A percentile compares a stretch with the other conserved stretches of the same genome.
These are phyloP conservation scores for Fistulifera solaris DNA, from an alignment of 108 stramenopile genomes.

Conservation along the genomic window DNA sequence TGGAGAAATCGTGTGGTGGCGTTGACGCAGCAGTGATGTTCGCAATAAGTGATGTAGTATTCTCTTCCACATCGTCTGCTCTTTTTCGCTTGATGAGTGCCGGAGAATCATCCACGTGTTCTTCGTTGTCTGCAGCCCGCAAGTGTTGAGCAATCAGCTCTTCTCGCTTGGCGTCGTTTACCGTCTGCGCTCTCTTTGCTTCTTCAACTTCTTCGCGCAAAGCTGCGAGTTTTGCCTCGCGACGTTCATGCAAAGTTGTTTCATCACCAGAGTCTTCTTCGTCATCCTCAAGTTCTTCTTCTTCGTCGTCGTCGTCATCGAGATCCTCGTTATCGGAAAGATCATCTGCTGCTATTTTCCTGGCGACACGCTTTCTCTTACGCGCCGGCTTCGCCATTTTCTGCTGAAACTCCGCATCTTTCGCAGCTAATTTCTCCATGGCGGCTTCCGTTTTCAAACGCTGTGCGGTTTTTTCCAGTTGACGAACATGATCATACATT, in stretches of 20 bases:
- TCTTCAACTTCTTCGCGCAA: slow-evolving; percentile 39
- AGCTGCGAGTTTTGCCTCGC: slow-evolving; percentile 39
- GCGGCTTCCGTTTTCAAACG: slow-evolving; percentile 61
- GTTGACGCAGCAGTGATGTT: slow-evolving; percentile 45
- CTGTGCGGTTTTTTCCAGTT: slow-evolving; percentile 57
- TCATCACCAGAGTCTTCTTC: slow-evolving; percentile 18
- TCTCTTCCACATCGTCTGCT: slow-evolving; percentile 8
- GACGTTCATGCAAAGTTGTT: slow-evolving; percentile 14
- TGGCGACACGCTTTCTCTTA: slow-evolving; percentile 15
- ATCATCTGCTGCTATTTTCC: slow-evolving; percentile 9
- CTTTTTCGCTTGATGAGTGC: slow-evolving; percentile 30
- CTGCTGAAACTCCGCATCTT: slow-evolving; percentile 41
- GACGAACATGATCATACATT: slow-evolving; percentile 56
- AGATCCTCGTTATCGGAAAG: slow-evolving; percentile 1
- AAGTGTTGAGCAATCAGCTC: slow-evolving; percentile 30
- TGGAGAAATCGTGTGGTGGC: slow-evolving; percentile 77
- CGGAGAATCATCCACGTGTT: slow-evolving; percentile 12
- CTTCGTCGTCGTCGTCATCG: slow-evolving; percentile 16
- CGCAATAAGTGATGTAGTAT: slow-evolving; percentile 42
- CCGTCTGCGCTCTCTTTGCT: slow-evolving; percentile 13
- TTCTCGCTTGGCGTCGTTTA: slow-evolving; percentile 29
- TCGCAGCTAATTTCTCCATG: slow-evolving; percentile 51
- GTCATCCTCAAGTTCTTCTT: slow-evolving; percentile 19
- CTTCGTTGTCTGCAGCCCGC: background rate
- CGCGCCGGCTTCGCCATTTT: slow-evolving; percentile 17